Evolutionary conservation across 2,329 filamentous ascomycete genomes (phyloP).

Genomic region (Hypoxylon sp.): DNA sequence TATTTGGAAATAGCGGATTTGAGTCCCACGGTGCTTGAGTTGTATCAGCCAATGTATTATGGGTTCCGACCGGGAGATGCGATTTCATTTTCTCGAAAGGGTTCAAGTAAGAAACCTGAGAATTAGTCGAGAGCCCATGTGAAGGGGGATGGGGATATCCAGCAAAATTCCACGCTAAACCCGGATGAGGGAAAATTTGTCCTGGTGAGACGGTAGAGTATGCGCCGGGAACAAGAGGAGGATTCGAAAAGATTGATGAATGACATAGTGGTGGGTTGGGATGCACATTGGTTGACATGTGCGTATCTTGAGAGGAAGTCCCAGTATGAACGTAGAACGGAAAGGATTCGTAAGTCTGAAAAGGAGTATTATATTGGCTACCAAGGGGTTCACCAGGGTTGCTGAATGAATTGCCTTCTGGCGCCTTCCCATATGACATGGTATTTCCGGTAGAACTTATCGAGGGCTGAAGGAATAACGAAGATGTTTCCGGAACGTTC

Average conservation of each 20-base stretch:
- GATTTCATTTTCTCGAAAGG: not conserved
- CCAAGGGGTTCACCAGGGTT: not conserved
- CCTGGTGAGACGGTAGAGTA: not conserved
- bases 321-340: not conserved
- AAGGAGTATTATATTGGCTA: conserved; percentile 14
- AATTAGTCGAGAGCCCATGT: not conserved
- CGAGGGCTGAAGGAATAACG: not conserved
- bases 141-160: not conserved
- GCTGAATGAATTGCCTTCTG: not conserved
- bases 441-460: not conserved
- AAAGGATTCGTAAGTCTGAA: not conserved
- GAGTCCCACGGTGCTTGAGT: not conserved
- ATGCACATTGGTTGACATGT: not conserved
- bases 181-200: not conserved
- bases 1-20: not conserved
- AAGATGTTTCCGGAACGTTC: not conserved
- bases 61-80: not conserved
- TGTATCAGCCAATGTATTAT: not conserved
- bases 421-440: not conserved
- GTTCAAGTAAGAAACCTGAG: not conserved
- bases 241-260: not conserved
- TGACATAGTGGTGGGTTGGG: not conserved
- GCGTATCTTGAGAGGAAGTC: not conserved
- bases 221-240: not conserved
- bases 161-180: not conserved